phyloP scores from a whole-genome alignment of 2,329 filamentous ascomycete species.

The Aspergillus calidoustus region DNA sequence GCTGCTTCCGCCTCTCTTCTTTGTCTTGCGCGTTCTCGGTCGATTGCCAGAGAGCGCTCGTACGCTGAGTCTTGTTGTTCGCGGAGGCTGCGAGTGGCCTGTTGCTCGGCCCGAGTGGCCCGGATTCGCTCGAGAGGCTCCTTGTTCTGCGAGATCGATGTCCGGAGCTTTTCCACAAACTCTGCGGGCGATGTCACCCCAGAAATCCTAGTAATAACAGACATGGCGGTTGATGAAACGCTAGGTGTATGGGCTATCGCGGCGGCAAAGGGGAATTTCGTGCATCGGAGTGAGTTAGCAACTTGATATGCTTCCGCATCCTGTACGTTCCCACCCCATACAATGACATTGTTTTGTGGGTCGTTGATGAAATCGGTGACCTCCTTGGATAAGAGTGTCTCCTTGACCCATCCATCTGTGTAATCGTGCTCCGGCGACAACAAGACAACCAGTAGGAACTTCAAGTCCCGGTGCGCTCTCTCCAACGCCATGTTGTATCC shows the following conservation, averaged over 20 bases:
- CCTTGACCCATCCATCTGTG: constrained; percentile 76
- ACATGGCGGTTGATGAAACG: constrained; percentile 85
- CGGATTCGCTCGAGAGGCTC: constrained; percentile 75
- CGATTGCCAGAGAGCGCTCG: constrained; percentile 84
- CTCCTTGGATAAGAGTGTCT: constrained; percentile 78
- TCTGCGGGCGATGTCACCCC: constrained; percentile 72
- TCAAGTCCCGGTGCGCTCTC: constrained; percentile 84
- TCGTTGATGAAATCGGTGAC: constrained; percentile 76
- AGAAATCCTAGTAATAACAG: constrained; percentile 77
- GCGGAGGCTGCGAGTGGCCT: constrained; percentile 79
- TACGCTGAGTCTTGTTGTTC: constrained; percentile 92
- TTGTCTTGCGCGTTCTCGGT: constrained; percentile 80
- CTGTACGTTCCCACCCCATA: constrained; percentile 92
- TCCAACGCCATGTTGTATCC: constrained; percentile 93
- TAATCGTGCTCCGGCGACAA: constrained; percentile 95
- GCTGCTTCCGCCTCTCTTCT: constrained; percentile 75
- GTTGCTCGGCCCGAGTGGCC: constrained; percentile 77
- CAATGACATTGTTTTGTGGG: constrained; percentile 74
- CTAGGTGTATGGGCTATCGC: constrained; percentile 86
- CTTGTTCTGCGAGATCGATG: constrained; percentile 75
- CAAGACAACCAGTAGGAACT: constrained; percentile 86
- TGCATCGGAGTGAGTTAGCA: constrained; percentile 81
- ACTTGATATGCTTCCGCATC: constrained; percentile 96
- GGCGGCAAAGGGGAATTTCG: constrained; percentile 88
- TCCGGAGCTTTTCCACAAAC: constrained; percentile 76